These are phyloP conservation scores for Aspergillus flavus DNA, from an alignment of 2,329 filamentous ascomycete genomes.

Conservation along the genomic window DNA sequence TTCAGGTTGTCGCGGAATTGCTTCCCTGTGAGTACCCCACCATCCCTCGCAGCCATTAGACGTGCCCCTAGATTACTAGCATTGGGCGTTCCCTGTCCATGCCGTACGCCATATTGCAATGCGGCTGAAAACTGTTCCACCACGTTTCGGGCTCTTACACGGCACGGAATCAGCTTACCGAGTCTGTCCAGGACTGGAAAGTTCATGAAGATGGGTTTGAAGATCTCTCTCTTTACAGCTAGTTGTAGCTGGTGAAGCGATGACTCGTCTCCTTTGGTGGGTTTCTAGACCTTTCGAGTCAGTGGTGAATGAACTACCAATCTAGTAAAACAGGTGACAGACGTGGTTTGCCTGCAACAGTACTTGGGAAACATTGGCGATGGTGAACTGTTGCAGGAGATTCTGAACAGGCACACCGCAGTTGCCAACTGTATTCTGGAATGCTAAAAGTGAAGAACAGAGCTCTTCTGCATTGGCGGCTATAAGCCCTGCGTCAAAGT, in stretches of 20 bases:
- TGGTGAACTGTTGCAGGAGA: background rate
- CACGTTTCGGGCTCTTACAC: constrained; percentile 26
- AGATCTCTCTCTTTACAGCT: constrained; percentile 35
- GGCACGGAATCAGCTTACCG: constrained; percentile 24
- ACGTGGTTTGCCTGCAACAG: background rate
- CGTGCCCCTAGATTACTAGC: background rate
- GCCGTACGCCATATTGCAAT: background rate
- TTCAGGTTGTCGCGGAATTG: constrained; percentile 42
- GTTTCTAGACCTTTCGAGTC: background rate
- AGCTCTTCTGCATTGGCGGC: background rate
- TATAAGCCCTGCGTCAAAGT: background rate
- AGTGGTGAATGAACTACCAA: background rate
- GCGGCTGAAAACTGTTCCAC: constrained; percentile 17
- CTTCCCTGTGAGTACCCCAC: constrained; percentile 31
- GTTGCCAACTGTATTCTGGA: background rate
- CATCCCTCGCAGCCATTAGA: background rate
- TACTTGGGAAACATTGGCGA: background rate
- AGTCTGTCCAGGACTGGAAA: constrained; percentile 35
- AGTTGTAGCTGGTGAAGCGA: constrained; percentile 14
- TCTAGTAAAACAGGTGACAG: background rate
- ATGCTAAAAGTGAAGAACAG: background rate
- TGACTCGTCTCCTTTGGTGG: background rate
- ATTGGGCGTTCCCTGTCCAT: background rate
- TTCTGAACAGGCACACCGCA: background rate
- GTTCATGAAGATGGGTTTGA: constrained; percentile 39